phyloP scores from a whole-genome alignment of 805 yeast species.

The Candida corydali region DNA sequence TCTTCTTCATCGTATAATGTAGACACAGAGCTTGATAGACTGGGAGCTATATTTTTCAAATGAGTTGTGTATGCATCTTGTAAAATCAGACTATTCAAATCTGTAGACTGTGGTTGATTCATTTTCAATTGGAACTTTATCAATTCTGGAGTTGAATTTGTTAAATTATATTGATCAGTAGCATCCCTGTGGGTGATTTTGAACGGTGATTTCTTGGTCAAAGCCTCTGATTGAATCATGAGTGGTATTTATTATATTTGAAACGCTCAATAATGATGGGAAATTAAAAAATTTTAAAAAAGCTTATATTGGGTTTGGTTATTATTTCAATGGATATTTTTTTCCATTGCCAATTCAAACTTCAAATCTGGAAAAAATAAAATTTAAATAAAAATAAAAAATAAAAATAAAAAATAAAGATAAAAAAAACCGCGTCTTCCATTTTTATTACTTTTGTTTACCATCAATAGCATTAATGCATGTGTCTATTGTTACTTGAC shows the following conservation, averaged over 20 bases:
- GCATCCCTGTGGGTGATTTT: slow-evolving; percentile 21
- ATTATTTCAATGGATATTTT: no score
- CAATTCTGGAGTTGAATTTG: slow-evolving; percentile 40
- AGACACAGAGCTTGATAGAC: slow-evolving; percentile 1
- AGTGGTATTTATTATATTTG: no score
- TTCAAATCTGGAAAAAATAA: neutral
- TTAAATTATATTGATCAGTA: slow-evolving; percentile 24
- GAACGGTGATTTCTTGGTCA: slow-evolving; percentile 35
- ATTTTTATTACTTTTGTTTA: no score
- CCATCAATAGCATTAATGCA: no score
- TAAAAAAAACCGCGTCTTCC: neutral
- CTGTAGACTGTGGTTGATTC: slow-evolving; percentile 24
- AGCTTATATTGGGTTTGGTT: no score
- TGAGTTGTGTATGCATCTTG: slow-evolving; percentile 31
- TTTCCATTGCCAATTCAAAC: no score
- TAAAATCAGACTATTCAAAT: slow-evolving; percentile 15
- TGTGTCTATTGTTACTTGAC: no score
- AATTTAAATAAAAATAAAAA: neutral
- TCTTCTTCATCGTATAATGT: slow-evolving; percentile 6
- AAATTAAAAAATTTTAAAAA: neutral
- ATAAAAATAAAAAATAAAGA: neutral
- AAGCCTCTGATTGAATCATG: slow-evolving; percentile 38
- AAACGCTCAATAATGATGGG: no score
- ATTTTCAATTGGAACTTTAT: slow-evolving; percentile 42
- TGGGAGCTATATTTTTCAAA: slow-evolving; percentile 16